phyloP scores from a whole-genome alignment of 1,139 yeast species.

The Magnusiomyces suaveolens region DNA sequence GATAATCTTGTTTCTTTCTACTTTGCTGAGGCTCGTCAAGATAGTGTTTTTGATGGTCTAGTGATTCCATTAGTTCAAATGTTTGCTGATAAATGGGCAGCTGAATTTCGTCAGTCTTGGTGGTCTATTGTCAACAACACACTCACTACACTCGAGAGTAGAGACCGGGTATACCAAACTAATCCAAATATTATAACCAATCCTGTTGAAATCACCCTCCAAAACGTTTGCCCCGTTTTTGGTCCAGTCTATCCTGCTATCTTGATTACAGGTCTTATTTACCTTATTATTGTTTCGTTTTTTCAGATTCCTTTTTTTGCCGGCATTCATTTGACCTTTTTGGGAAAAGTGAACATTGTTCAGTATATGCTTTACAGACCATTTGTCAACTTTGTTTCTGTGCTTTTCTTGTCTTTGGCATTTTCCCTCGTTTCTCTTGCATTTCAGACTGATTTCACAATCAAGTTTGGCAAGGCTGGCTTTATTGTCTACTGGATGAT shows the following conservation, averaged over 20 bases:
- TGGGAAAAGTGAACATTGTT: conserved; percentile 37
- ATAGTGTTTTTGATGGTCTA: not conserved
- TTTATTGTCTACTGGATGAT: conserved; percentile 58
- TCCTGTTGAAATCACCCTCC: conserved; percentile 34
- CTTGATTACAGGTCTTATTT: conserved; percentile 66
- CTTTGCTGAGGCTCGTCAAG: conserved; percentile 9
- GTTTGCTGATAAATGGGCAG: not conserved
- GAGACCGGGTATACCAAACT: conserved; percentile 19
- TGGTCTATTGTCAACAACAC: not conserved
- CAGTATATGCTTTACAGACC: conserved; percentile 45
- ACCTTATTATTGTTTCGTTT: conserved; percentile 57
- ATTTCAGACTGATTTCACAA: conserved; percentile 45
- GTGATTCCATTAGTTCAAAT: conserved; percentile 13
- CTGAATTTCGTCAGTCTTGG: not conserved
- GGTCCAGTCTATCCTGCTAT: conserved; percentile 52
- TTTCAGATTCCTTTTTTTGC: conserved; percentile 51
- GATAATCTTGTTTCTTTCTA: conserved; percentile 2
- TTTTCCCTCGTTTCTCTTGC: conserved; percentile 53
- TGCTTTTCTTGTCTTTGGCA: conserved; percentile 45
- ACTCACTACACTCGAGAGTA: not conserved
- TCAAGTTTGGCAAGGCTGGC: conserved; percentile 50
- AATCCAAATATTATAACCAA: conserved; percentile 25
- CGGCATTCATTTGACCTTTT: conserved; percentile 43
- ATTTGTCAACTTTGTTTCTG: conserved; percentile 39
- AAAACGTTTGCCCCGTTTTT: conserved; percentile 38